These are phyloP conservation scores for Verticillium isaacii DNA, from an alignment of 2,329 filamentous ascomycete genomes.

Conservation along the genomic window DNA sequence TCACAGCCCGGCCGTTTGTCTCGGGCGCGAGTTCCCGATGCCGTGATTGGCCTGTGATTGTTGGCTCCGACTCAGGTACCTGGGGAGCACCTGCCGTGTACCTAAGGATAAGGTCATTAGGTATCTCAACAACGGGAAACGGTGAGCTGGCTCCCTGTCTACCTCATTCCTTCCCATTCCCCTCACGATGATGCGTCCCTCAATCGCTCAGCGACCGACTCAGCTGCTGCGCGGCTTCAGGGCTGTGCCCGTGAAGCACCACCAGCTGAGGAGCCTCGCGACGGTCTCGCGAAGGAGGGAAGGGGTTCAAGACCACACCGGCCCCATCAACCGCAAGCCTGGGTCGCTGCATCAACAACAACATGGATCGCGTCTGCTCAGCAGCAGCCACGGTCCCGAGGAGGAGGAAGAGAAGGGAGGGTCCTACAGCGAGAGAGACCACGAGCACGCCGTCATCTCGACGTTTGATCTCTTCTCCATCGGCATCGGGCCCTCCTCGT, in stretches of 20 bases:
- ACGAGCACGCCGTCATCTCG: slow-evolving; percentile 47
- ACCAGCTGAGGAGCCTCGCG: neutral
- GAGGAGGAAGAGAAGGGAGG: slow-evolving; percentile 28
- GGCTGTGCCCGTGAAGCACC: neutral
- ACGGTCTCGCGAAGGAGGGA: neutral
- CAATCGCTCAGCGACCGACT: neutral
- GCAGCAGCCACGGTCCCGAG: slow-evolving; percentile 10
- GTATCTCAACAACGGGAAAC: neutral
- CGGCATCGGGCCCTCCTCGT: slow-evolving; percentile 46
- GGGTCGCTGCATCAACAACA: neutral
- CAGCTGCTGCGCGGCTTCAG: neutral
- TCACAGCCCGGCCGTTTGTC: neutral
- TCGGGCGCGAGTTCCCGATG: neutral
- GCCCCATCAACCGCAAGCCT: neutral
- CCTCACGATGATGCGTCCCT: slow-evolving; percentile 1
- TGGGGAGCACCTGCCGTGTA: neutral
- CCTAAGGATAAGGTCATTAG: neutral
- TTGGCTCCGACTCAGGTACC: neutral
- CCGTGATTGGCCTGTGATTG: neutral
- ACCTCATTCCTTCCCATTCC: neutral
- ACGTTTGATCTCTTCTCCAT: slow-evolving; percentile 48
- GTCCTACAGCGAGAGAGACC: slow-evolving; percentile 43
- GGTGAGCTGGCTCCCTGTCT: neutral
- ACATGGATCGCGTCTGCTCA: slow-evolving; percentile 2
- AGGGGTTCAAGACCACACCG: neutral